Evolutionary conservation across 2,329 filamentous ascomycete genomes (phyloP).

Genomic region (Cordyceps pruinosa): DNA sequence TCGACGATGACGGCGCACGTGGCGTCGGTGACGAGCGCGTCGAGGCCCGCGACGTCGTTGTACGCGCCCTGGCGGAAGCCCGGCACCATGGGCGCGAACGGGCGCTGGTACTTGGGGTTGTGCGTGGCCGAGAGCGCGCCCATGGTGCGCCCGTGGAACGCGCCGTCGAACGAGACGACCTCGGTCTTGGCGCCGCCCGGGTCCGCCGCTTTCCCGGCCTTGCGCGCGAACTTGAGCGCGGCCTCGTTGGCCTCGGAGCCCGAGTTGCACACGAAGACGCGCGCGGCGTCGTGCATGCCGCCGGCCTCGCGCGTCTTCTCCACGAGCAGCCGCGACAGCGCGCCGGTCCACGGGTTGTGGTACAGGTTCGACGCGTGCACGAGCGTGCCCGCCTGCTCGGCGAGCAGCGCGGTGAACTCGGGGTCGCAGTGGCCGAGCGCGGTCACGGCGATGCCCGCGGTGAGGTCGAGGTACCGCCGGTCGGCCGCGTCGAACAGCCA

Average conservation of each 20-base stretch:
- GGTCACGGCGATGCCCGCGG: slow-evolving; percentile 92
- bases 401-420: slow-evolving; percentile 66
- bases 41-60: slow-evolving; percentile 71
- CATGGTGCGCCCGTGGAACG: slow-evolving; percentile 97
- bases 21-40: slow-evolving; percentile 68
- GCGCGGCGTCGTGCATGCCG: slow-evolving; percentile 70
- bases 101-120: slow-evolving; percentile 95
- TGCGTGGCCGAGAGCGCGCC: slow-evolving; percentile 91
- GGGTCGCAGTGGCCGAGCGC: slow-evolving; percentile 84
- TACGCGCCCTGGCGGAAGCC: slow-evolving; percentile 82
- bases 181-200: slow-evolving; percentile 69
- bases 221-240: slow-evolving; percentile 92
- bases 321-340: slow-evolving; percentile 77
- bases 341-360: slow-evolving; percentile 92
- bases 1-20: slow-evolving; percentile 95
- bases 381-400: slow-evolving; percentile 72
- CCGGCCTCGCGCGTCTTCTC: slow-evolving; percentile 73
- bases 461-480: slow-evolving; percentile 86
- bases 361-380: slow-evolving; percentile 95
- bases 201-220: slow-evolving; percentile 72
- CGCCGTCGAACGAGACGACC: slow-evolving; percentile 82
- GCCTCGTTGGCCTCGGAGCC: slow-evolving; percentile 97
- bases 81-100: slow-evolving; percentile 91
- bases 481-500: slow-evolving; percentile 89
- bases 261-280: slow-evolving; percentile 92